phyloP scores from a whole-genome alignment of 805 yeast species.

The Clavispora vitiphila region DNA sequence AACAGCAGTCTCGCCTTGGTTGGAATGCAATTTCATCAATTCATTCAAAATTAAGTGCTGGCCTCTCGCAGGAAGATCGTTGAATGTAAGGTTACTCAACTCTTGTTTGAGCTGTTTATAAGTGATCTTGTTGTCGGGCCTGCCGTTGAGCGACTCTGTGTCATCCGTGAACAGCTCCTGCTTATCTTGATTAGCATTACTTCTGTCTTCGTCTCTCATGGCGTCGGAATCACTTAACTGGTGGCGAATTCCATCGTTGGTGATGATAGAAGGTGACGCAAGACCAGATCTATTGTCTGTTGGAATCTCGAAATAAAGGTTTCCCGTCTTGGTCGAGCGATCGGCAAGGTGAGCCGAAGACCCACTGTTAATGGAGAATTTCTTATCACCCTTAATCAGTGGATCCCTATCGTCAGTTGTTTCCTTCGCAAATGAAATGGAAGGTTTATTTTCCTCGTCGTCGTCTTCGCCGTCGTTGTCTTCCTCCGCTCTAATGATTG shows the following conservation, averaged over 20 bases:
- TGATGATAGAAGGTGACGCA: constrained; percentile 31
- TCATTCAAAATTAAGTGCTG: constrained; percentile 88
- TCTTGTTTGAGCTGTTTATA: constrained; percentile 35
- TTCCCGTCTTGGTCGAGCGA: not conserved
- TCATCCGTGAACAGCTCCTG: constrained; percentile 11
- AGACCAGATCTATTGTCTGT: constrained; percentile 6
- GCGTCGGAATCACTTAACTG: constrained; percentile 17
- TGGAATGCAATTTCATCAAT: constrained; percentile 65
- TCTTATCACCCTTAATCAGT: constrained; percentile 18
- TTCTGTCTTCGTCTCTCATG: constrained; percentile 19
- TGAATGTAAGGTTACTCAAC: constrained; percentile 48
- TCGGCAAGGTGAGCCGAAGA: constrained; percentile 6
- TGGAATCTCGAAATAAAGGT: constrained; percentile 4
- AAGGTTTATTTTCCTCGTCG: constrained; percentile 38
- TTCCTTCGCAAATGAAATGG: constrained; percentile 56
- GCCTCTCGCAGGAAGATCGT: constrained; percentile 85
- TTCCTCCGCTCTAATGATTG: constrained; percentile 63
- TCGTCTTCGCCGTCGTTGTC: constrained; percentile 25
- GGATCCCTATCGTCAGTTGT: constrained; percentile 19
- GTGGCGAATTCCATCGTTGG: constrained; percentile 32
- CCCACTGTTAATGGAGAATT: not conserved
- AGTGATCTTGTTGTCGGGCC: constrained; percentile 17
- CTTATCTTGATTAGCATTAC: not conserved
- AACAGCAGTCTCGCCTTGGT: constrained; percentile 51
- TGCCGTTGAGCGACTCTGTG: not conserved